These are phyloP conservation scores for Crinitomyces ghanaensis DNA, from an alignment of 805 yeast species.

Conservation along the genomic window DNA sequence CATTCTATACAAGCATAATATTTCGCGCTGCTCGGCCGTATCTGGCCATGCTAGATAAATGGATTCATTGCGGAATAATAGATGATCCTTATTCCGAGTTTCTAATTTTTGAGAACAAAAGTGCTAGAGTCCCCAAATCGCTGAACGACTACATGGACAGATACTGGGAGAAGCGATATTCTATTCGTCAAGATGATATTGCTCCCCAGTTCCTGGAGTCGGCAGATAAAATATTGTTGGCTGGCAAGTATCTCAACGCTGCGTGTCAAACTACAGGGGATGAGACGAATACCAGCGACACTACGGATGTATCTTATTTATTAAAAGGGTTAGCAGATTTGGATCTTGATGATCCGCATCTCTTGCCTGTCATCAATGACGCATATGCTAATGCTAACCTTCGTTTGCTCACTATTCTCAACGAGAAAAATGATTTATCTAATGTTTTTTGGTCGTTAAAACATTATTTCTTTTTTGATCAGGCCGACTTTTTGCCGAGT, in stretches of 20 bases:
- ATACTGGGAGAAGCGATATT: conserved; percentile 43
- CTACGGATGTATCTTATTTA: conserved; percentile 23
- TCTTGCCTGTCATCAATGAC: conserved; percentile 44
- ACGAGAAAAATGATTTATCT: conserved; percentile 46
- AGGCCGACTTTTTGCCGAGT: conserved; percentile 38
- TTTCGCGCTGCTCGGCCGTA: conserved; percentile 52
- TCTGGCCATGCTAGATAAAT: conserved; percentile 54
- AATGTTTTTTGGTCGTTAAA: conserved; percentile 40
- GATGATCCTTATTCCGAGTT: conserved; percentile 79
- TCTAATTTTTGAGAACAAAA: conserved; percentile 38
- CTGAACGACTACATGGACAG: conserved; percentile 27
- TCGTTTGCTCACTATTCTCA: conserved; percentile 43
- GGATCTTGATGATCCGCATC: conserved; percentile 33
- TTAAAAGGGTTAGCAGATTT: no score
- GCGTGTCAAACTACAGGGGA: conserved; percentile 47
- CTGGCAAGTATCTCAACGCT: conserved; percentile 79
- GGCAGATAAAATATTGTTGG: conserved; percentile 55
- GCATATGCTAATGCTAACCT: conserved; percentile 61
- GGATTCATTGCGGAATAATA: conserved; percentile 68
- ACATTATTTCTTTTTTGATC: conserved; percentile 44
- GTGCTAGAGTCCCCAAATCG: conserved; percentile 16
- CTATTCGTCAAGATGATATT: conserved; percentile 63
- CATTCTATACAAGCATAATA: conserved; percentile 42
- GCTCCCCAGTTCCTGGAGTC: conserved; percentile 51
- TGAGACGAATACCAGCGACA: conserved; percentile 6